These are phyloP conservation scores for Teunomyces tritomae DNA, from an alignment of 805 yeast species.

Conservation along the genomic window DNA sequence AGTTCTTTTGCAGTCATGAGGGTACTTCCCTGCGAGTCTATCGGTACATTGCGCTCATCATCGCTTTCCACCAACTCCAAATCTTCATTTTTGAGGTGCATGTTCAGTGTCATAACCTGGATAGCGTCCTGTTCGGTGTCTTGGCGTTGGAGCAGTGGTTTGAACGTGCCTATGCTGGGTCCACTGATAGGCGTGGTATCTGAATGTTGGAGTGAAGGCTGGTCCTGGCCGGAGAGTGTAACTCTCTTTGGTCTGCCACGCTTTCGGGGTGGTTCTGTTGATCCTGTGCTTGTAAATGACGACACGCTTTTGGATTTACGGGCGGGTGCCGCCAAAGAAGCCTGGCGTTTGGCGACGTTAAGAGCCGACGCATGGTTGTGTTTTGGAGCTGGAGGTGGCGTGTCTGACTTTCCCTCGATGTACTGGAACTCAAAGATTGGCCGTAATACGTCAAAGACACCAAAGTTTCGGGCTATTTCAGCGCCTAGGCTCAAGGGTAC, in stretches of 20 bases:
- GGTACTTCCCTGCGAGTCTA: slow-evolving; percentile 25
- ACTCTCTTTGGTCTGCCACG: slow-evolving; percentile 39
- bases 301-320: slow-evolving; percentile 15
- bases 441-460: slow-evolving; percentile 49
- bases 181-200: slow-evolving; percentile 37
- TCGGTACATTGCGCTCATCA: slow-evolving; percentile 6
- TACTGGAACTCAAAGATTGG: slow-evolving; percentile 28
- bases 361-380: slow-evolving; percentile 47
- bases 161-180: slow-evolving; percentile 33
- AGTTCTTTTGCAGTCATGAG: slow-evolving; percentile 38
- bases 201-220: slow-evolving; percentile 28
- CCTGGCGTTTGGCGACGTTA: slow-evolving; percentile 35
- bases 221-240: slow-evolving; percentile 16
- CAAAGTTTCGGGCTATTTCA: slow-evolving; percentile 38
- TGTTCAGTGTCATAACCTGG: slow-evolving; percentile 30
- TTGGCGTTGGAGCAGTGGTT: slow-evolving; percentile 18
- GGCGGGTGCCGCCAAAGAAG: slow-evolving; percentile 8
- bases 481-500: slow-evolving; percentile 42
- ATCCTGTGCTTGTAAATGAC: slow-evolving; percentile 16
- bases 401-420: slow-evolving; percentile 36
- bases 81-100: slow-evolving; percentile 37
- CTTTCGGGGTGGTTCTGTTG: slow-evolving; percentile 34
- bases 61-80: slow-evolving; percentile 35
- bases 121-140: slow-evolving; percentile 42
- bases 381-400: slow-evolving; percentile 49